These are phyloP conservation scores for Aspergillus heteromorphus DNA, from an alignment of 495 filamentous ascomycete genomes.

Conservation along the genomic window DNA sequence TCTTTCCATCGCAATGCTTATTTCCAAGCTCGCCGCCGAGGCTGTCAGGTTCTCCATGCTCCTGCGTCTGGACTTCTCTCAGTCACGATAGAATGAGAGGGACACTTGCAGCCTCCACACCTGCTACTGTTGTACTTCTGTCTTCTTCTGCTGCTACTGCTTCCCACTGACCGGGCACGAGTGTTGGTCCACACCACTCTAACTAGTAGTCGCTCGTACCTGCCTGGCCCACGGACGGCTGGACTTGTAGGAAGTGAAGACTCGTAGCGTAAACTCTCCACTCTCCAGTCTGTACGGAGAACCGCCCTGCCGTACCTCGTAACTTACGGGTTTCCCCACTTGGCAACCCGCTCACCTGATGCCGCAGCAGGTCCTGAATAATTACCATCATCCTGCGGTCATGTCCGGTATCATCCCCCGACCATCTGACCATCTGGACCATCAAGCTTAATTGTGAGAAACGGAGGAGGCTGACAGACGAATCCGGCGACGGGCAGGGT, in stretches of 20 bases:
- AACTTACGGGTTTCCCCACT: slow-evolving; percentile 13
- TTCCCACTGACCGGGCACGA: background rate
- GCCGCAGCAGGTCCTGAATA: background rate
- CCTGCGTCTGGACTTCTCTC: too few species aligned
- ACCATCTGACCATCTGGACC: background rate
- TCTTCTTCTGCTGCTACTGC: too few species aligned
- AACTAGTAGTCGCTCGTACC: background rate
- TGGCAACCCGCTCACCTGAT: slow-evolving; percentile 7
- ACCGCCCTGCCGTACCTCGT: background rate
- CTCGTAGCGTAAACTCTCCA: background rate
- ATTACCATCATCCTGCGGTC: background rate
- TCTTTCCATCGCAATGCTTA: background rate
- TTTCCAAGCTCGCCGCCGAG: background rate
- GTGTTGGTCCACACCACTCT: background rate
- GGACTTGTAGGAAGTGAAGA: background rate
- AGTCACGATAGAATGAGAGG: too few species aligned
- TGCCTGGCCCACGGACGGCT: background rate
- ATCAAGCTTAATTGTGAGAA: slow-evolving; percentile 3
- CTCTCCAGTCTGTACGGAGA: background rate
- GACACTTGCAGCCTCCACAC: too few species aligned
- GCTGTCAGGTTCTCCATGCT: too few species aligned
- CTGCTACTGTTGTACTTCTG: too few species aligned
- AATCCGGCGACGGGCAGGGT: background rate
- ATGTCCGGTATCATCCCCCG: background rate
- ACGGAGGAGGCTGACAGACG: background rate